phyloP scores from a whole-genome alignment of 1,284 basidiomycete species.

The Athelia psychrophila region DNA sequence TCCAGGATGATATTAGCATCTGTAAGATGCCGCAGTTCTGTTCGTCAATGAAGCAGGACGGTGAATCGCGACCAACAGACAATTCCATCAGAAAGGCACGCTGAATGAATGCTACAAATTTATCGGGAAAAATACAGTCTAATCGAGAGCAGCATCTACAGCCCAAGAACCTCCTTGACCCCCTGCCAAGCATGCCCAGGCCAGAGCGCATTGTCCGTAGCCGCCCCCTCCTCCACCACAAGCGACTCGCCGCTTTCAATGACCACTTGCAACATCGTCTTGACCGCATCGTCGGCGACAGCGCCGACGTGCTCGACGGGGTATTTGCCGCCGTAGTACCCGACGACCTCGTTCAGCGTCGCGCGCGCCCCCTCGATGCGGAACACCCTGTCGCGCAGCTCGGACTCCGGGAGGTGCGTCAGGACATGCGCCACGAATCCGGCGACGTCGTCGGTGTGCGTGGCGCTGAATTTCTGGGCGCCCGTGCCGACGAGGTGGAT shows the following conservation, averaged over 20 bases:
- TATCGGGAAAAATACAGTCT: too few species aligned
- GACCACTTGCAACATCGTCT: not conserved
- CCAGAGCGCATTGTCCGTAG: constrained; percentile 1
- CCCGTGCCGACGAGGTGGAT: constrained; percentile 31
- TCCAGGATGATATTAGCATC: too few species aligned
- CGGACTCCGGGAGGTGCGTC: constrained; percentile 22
- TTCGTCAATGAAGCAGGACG: too few species aligned
- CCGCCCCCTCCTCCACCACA: constrained; percentile 10
- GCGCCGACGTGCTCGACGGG: too few species aligned
- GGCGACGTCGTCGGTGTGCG: constrained; percentile 9
- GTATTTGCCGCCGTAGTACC: too few species aligned
- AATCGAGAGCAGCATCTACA: too few species aligned
- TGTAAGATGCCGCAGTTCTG: too few species aligned
- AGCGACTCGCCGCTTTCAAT: not conserved
- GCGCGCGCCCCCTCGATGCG: constrained; percentile 28
- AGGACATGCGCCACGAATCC: constrained; percentile 34
- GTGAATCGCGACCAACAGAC: too few species aligned
- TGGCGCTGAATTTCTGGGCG: constrained; percentile 24
- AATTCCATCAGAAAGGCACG: not conserved
- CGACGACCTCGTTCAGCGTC: constrained; percentile 5
- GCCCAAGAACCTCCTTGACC: too few species aligned
- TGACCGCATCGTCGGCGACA: not conserved
- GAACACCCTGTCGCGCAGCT: constrained; percentile 27
- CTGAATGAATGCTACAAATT: not conserved
- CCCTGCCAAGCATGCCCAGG: not conserved